Evolutionary conservation across 768 basidiomycete species (phyloP), one percentile per base, ranked within the genome.

Genomic region (Erythrobasidium yunnanense): DNA sequence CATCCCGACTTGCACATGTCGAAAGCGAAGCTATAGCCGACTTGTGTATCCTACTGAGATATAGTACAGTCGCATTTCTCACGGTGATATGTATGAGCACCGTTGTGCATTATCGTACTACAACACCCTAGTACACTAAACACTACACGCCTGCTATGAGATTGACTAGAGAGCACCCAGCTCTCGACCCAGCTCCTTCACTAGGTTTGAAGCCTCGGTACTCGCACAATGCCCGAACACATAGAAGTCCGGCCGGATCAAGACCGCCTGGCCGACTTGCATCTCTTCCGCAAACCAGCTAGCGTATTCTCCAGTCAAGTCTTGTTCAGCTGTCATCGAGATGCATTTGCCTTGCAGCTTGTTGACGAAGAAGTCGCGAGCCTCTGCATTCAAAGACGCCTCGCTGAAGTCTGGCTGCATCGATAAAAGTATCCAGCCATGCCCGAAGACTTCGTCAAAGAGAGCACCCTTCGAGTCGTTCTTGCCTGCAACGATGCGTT

Each of bases 211-310:
- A 15, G 42, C n/a, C 3, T 55, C 13, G 11, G 27, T 22, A 32
- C 34, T 22, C 8, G 23, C 27, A 17, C 18, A 17, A 25, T 55
- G 33, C 11, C 54, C 54, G 42, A 32, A 55, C 13, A 27, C 32
- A 23, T 55, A 55, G 29, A 55, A 55, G n/a, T 55, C 54, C n/a
- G 54, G 54, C 8, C 54, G 54, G 23, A 55, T 35, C 30, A 55
- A 34, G 2, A 55, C 33, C 23, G 20, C 54, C 3, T 30, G 27
- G 25, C 42, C 54, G 34, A 34, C 20, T 7, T 38, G 33, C 4
- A 55, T 15, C 6, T 52, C 33, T 8, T 30, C 23, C 15, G 34
- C 54, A 20, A 55, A 55, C 54, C 54, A 55, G 15, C 23, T 17
- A 33, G 54, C 3, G 25, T 55, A 55, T 13, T 55, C 54, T 13